Percentiles rank a stretch among this genome's conserved stretches.
phyloP scores from a whole-genome alignment of 2,329 filamentous ascomycete species.

The Ophiocordyceps robertsii region DNA sequence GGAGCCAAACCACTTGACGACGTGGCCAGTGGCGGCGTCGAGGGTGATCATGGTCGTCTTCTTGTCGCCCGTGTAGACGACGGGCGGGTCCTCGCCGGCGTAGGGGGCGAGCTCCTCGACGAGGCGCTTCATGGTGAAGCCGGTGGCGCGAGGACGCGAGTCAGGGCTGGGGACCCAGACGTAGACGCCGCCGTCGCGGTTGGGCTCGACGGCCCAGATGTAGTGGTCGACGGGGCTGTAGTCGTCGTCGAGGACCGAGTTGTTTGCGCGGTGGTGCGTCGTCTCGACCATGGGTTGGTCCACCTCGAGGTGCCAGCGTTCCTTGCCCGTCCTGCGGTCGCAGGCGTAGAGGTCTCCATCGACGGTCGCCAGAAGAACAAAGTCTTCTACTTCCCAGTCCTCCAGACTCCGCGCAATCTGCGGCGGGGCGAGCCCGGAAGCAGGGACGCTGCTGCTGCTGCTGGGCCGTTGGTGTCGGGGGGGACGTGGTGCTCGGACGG shows the following conservation, averaged over 20 bases:
- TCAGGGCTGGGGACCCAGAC: slow-evolving; percentile 59
- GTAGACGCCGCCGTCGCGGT: slow-evolving; percentile 73
- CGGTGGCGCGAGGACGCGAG: slow-evolving; percentile 49
- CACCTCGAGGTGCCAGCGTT: slow-evolving; percentile 74
- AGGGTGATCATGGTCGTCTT: slow-evolving; percentile 81
- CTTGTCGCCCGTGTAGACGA: slow-evolving; percentile 86
- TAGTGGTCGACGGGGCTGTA: slow-evolving; percentile 66
- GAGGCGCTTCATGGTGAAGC: slow-evolving; percentile 69
- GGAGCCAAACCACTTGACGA: slow-evolving; percentile 75
- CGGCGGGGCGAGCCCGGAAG: slow-evolving; percentile 64
- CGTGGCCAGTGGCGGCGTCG: slow-evolving; percentile 70
- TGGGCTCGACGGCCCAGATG: slow-evolving; percentile 91
- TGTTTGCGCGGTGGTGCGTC: slow-evolving; percentile 61
- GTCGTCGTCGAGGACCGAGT: slow-evolving; percentile 44
- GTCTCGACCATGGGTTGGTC: slow-evolving; percentile 87
- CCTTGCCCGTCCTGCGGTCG: slow-evolving; percentile 73
- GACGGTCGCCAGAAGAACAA: slow-evolving; percentile 99
- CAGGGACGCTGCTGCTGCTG: slow-evolving; percentile 30
- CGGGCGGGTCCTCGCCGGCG: slow-evolving; percentile 57
- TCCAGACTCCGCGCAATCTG: slow-evolving; percentile 91
- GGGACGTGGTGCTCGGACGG: slow-evolving; percentile 84
- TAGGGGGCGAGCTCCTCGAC: slow-evolving; percentile 76
- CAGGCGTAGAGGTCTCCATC: slow-evolving; percentile 90
- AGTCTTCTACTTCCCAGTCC: slow-evolving; percentile 99
- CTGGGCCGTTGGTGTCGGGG: slow-evolving; percentile 44